phyloP scores from a whole-genome alignment of 2,329 filamentous ascomycete genomes.

The Epichloe hybrida region DNA sequence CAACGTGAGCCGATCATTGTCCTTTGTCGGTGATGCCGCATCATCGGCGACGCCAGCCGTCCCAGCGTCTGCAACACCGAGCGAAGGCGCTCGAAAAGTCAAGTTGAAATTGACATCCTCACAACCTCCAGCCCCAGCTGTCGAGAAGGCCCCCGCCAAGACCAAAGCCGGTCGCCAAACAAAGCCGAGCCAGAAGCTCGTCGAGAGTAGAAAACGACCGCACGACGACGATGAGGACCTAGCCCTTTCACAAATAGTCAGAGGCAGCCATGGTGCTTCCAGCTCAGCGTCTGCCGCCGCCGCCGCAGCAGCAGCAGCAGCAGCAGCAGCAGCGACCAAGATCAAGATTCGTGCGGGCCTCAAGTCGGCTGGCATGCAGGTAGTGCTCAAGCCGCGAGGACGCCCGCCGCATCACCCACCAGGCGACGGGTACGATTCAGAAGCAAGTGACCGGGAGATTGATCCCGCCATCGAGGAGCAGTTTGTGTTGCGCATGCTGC shows the following conservation, averaged over 20 bases:
- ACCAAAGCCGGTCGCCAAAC: slow-evolving; percentile 47
- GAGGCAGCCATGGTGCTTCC: neutral
- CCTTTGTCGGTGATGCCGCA: slow-evolving; percentile 18
- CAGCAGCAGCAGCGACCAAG: slow-evolving; percentile 33
- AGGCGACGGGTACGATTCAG: slow-evolving; percentile 91
- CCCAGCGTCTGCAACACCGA: slow-evolving; percentile 12
- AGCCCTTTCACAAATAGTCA: slow-evolving; percentile 14
- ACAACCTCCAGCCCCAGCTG: slow-evolving; percentile 24
- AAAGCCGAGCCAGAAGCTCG: slow-evolving; percentile 44
- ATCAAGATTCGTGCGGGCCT: slow-evolving; percentile 36
- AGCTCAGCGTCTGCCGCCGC: slow-evolving; percentile 5
- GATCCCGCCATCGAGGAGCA: slow-evolving; percentile 86
- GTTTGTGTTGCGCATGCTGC: slow-evolving; percentile 77
- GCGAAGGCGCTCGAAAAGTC: slow-evolving; percentile 23
- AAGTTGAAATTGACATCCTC: slow-evolving; percentile 29
- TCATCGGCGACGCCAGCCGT: slow-evolving; percentile 8
- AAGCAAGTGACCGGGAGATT: slow-evolving; percentile 76
- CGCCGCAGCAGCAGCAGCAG: slow-evolving; percentile 11
- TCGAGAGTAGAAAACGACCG: slow-evolving; percentile 48
- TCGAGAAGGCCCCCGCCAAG: slow-evolving; percentile 19
- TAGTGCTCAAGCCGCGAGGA: slow-evolving; percentile 50
- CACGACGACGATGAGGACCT: slow-evolving; percentile 40
- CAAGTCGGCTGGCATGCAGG: slow-evolving; percentile 22
- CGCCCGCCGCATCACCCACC: slow-evolving; percentile 53
- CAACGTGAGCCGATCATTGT: slow-evolving; percentile 24